A percentile compares a stretch with the other conserved stretches of the same genome.
Conservation (phyloP, 192 early-diverging fungal genomes). For the Coemansia sp. region DNA sequence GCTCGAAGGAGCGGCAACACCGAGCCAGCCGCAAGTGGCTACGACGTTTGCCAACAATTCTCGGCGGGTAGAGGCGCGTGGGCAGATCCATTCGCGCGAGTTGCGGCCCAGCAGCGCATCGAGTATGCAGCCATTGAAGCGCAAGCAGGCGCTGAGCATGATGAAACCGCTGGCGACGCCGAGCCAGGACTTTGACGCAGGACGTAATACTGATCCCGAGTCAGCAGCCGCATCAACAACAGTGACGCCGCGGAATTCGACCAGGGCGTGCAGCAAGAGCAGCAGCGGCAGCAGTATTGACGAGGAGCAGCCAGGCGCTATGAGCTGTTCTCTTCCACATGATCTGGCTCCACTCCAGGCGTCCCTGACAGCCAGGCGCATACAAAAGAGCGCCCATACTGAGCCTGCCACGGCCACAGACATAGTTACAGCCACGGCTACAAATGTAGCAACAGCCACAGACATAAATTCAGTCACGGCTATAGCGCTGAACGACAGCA, state of each 20-base stretch:
- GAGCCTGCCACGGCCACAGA: not conserved
- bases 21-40: constrained; percentile 26
- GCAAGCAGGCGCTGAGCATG: constrained; percentile 24
- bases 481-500: not conserved
- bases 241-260: constrained; percentile 3
- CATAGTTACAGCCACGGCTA: not conserved
- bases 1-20: constrained; percentile 9
- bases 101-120: not conserved
- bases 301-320: not conserved
- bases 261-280: constrained; percentile 3
- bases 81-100: constrained; percentile 14
- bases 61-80: constrained; percentile 35
- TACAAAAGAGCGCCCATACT: not conserved
- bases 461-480: not conserved
- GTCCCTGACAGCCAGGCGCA: not conserved
- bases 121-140: not conserved
- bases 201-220: constrained; percentile 1
- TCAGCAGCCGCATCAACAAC: not conserved
- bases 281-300: constrained; percentile 7
- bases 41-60: constrained; percentile 19
- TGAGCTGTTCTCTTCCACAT: not conserved
- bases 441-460: constrained; percentile 3
- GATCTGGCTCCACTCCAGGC: not conserved
- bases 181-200: not conserved
- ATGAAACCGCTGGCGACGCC: constrained; percentile 23